Percentiles rank a stretch among this genome's conserved stretches.
phyloP scores from a whole-genome alignment of 1,284 basidiomycete genomes.

The Coniferiporia weirii region DNA sequence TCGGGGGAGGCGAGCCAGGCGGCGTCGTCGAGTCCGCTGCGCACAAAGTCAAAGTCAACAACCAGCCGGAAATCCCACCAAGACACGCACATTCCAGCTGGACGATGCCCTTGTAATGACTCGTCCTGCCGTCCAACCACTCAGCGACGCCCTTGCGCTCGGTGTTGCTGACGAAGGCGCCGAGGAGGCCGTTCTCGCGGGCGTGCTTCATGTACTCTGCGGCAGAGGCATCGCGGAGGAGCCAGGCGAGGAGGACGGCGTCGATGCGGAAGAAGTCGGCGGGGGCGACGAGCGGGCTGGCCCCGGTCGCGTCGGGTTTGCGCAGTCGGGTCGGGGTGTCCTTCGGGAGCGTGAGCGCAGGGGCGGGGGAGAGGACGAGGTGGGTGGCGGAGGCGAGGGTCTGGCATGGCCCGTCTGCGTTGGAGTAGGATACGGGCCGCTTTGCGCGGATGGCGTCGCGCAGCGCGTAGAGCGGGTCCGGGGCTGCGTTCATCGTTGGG shows the following conservation, averaged over 20 bases:
- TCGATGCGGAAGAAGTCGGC: conserved; percentile 67
- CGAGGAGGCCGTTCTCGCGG: conserved; percentile 63
- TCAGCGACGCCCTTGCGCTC: conserved; percentile 81
- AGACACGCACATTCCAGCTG: conserved; percentile 48
- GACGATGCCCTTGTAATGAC: conserved; percentile 50
- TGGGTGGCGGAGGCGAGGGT: conserved; percentile 57
- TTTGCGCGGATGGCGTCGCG: conserved; percentile 53
- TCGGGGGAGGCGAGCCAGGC: conserved; percentile 54
- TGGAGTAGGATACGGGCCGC: conserved; percentile 45
- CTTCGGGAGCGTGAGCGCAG: conserved; percentile 55
- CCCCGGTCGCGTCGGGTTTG: conserved; percentile 47
- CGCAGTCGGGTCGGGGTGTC: conserved; percentile 69
- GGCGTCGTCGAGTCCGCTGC: conserved; percentile 50
- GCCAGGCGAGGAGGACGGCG: conserved; percentile 78
- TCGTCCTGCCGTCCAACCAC: conserved; percentile 69
- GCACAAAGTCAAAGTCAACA: not conserved
- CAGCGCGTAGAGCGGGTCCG: conserved; percentile 52
- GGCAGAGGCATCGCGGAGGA: conserved; percentile 62
- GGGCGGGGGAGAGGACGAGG: conserved; percentile 52
- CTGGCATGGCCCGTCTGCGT: conserved; percentile 38
- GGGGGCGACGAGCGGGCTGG: conserved; percentile 34
- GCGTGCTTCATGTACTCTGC: conserved; percentile 86
- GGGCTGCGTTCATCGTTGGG: conserved; percentile 16
- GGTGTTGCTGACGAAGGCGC: conserved; percentile 79
- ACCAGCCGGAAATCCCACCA: not conserved